Conservation (phyloP, 805 yeast genomes). For the Candida xyloterini region DNA sequence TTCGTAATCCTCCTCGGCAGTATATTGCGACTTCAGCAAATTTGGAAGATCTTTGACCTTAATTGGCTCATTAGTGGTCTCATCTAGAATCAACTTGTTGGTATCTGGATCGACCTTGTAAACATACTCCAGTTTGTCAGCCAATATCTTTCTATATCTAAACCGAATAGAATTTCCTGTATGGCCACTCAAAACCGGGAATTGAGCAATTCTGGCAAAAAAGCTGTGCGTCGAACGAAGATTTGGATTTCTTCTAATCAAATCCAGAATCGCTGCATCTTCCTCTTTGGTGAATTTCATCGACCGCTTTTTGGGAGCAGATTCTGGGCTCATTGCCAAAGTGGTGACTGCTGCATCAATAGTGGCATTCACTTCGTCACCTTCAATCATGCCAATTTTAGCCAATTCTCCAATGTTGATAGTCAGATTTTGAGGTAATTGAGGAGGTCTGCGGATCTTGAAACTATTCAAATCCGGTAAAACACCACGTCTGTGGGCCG, state of each 20-base stretch:
- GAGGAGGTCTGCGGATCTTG: slow-evolving; percentile 23
- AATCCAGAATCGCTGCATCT: slow-evolving; percentile 64
- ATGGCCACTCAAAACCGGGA: slow-evolving; percentile 51
- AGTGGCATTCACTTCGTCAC: slow-evolving; percentile 1
- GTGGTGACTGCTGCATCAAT: slow-evolving; percentile 5
- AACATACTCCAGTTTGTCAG: slow-evolving; percentile 42
- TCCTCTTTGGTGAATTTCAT: slow-evolving; percentile 59
- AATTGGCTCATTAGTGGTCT: slow-evolving; percentile 38
- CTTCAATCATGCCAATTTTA: slow-evolving; percentile 4
- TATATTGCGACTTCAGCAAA: slow-evolving; percentile 57
- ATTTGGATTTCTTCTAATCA: slow-evolving; percentile 64
- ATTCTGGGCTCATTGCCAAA: slow-evolving; percentile 1
- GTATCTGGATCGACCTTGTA: slow-evolving; percentile 44
- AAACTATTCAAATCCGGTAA: slow-evolving; percentile 19
- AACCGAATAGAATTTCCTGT: slow-evolving; percentile 76
- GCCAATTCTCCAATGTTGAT: slow-evolving; percentile 28
- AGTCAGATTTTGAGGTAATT: slow-evolving; percentile 21
- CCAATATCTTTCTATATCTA: slow-evolving; percentile 47
- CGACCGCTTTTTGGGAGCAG: slow-evolving; percentile 36
- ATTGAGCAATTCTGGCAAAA: slow-evolving; percentile 57
- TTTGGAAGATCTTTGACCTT: slow-evolving; percentile 43
- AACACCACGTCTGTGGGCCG: slow-evolving; percentile 19
- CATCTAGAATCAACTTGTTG: slow-evolving; percentile 42
- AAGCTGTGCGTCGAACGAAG: slow-evolving; percentile 66
- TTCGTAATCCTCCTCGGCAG: slow-evolving; percentile 66